Evolutionary conservation across 164 flowering plant genomes (phyloP), one percentile per base, ranked within the genome.

Genomic region (Piper betle): DNA sequence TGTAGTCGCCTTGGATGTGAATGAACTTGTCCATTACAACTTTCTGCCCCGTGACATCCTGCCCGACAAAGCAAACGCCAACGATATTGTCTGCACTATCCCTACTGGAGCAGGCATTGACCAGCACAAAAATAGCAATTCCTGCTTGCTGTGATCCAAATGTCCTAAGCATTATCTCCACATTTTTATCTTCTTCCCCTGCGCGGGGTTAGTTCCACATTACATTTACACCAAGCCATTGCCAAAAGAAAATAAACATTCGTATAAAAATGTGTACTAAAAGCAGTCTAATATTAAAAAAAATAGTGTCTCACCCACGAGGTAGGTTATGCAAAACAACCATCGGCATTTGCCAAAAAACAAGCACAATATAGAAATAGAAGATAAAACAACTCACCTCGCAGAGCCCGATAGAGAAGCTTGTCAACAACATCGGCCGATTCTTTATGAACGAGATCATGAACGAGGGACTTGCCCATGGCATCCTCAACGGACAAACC

Each of bases 61-160:
- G 71, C 50, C 68, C 74, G 17, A 71, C 59, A 55, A 71, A 68
- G 59, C 68, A 64, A n/a, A 64, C 71, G 3, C 71, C 68, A 38
- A 67, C 53, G 15, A 72, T 40, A 58, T 11, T 64, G 42, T 40
- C 48, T 18, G 41, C 58, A 57, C 25, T 39, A 25, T 72, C 63
- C 56, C 42, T 72, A 40, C 60, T 64, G 17, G 68, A 58, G 68
- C 74, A 72, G 1, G 74, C 68, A 68, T 72, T 72, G 37, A 52
- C 71, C 52, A 64, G 37, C 4, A 72, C 19, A 33, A 0, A 72
- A 63, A 61, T 55, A 15, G 41, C 50, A 9, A 1, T 57, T 46
- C 11, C 52, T 40, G 39, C 62, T 16, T 40, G 18, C 54, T 42
- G 55, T 20, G n/a, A 5, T 6, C 50, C 12, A 33, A 25, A 70